A percentile compares a stretch with the other conserved stretches of the same genome.
Conservation (phyloP, 1,139 yeast species). For the Taphrina pruni region DNA sequence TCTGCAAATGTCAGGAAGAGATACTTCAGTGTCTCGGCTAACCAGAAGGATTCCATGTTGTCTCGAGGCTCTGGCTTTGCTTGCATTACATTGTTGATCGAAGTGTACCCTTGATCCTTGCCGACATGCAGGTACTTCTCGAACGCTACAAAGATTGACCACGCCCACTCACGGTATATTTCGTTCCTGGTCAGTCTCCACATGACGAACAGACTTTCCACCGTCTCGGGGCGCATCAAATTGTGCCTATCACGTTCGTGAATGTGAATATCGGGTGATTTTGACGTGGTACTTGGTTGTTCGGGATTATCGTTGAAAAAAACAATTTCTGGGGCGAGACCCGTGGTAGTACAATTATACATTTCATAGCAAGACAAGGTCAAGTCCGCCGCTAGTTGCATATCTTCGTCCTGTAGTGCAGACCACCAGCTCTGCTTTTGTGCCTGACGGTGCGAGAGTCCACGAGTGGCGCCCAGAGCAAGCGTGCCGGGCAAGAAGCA, state of each 20-base stretch:
- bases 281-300: slow-evolving; percentile 40
- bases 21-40: slow-evolving; percentile 90
- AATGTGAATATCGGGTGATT: slow-evolving; percentile 64
- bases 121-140: slow-evolving; percentile 62
- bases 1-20: slow-evolving; percentile 72
- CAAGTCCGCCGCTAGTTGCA: slow-evolving; percentile 73
- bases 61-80: slow-evolving; percentile 62
- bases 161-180: slow-evolving; percentile 83
- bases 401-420: slow-evolving; percentile 60
- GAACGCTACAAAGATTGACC: slow-evolving; percentile 79
- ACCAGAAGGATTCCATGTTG: slow-evolving; percentile 92
- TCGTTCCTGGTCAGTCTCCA: slow-evolving; percentile 81
- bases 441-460: slow-evolving; percentile 59
- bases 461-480: slow-evolving; percentile 88
- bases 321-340: slow-evolving; percentile 87
- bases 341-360: slow-evolving; percentile 75
- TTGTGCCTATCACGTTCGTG: slow-evolving; percentile 79
- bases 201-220: slow-evolving; percentile 81
- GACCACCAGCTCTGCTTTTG: slow-evolving; percentile 56
- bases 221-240: slow-evolving; percentile 92
- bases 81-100: slow-evolving; percentile 67
- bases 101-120: slow-evolving; percentile 64
- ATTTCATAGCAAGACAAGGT: slow-evolving; percentile 82
- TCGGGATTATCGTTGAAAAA: slow-evolving; percentile 65
- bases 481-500: slow-evolving; percentile 91